Evolutionary conservation across 164 flowering plant genomes (phyloP).

Genomic region (Saururus chinensis): DNA sequence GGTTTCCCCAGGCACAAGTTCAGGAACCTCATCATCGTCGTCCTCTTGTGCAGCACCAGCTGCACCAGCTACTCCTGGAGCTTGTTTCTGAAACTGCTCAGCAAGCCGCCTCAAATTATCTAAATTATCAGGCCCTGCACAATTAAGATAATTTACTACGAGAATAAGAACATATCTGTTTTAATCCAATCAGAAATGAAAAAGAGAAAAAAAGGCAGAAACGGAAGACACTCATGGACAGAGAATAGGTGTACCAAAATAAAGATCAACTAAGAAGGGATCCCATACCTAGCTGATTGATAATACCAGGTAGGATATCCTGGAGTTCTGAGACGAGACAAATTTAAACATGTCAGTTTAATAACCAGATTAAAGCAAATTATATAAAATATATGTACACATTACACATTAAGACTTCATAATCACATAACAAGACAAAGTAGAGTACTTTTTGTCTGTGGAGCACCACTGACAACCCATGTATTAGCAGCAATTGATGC

Average conservation of each 20-base stretch:
- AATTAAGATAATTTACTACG: neutral
- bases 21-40: slow-evolving; percentile 60
- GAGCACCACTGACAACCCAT: slow-evolving; percentile 92
- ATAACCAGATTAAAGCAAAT: neutral
- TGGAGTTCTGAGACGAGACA: slow-evolving; percentile 31
- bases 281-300: slow-evolving; percentile 43
- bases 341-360: neutral
- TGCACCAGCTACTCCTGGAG: slow-evolving; percentile 23
- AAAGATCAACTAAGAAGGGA: too few relatives aligned
- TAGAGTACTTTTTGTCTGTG: slow-evolving; percentile 66
- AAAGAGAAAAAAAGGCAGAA: too few relatives aligned
- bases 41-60: slow-evolving; percentile 28
- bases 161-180: too few relatives aligned
- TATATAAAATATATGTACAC: neutral
- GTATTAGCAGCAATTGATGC: slow-evolving; percentile 89
- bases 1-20: slow-evolving; percentile 45
- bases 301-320: slow-evolving; percentile 49
- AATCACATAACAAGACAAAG: neutral
- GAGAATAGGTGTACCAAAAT: too few relatives aligned
- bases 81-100: slow-evolving; percentile 58
- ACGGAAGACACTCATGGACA: neutral
- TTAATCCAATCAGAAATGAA: too few relatives aligned
- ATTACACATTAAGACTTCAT: too few relatives aligned
- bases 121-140: slow-evolving; percentile 58
- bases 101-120: slow-evolving; percentile 60